Conservation (phyloP, 2,329 filamentous ascomycete species). For the Neofusicoccum kwambonambiense region DNA sequence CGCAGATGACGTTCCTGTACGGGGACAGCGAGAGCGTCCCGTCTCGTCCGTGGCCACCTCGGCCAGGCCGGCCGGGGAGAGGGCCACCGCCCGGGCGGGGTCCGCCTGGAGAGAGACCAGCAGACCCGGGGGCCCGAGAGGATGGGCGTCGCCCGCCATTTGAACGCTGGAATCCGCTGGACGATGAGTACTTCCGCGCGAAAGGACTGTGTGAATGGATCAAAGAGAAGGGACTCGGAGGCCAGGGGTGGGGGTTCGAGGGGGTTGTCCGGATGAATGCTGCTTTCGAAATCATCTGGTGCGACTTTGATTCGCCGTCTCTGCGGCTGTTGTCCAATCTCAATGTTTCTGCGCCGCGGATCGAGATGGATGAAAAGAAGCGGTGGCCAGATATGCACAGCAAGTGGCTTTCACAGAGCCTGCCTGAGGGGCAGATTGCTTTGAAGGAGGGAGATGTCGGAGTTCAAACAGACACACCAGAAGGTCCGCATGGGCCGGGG, state of each 20-base stretch:
- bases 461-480: background rate
- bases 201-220: conserved; percentile 50
- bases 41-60: conserved; percentile 20
- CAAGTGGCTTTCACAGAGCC: background rate
- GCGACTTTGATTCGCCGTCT: conserved; percentile 48
- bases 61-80: background rate
- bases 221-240: conserved; percentile 40
- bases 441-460: background rate
- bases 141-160: conserved; percentile 3
- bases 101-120: conserved; percentile 12
- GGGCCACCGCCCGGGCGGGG: background rate
- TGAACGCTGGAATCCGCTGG: conserved; percentile 35
- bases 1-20: conserved; percentile 52
- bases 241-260: conserved; percentile 50
- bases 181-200: conserved; percentile 50
- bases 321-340: conserved; percentile 45
- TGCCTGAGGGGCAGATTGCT: background rate
- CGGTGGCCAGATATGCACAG: background rate
- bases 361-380: conserved; percentile 20
- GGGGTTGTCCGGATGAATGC: conserved; percentile 54
- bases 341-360: conserved; percentile 48
- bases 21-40: conserved; percentile 42
- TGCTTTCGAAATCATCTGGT: conserved; percentile 55
- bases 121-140: background rate
- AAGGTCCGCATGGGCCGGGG: conserved; percentile 24